These are phyloP conservation scores for Metahyphopichia silvanorum DNA, from an alignment of 805 yeast species.

Conservation along the genomic window DNA sequence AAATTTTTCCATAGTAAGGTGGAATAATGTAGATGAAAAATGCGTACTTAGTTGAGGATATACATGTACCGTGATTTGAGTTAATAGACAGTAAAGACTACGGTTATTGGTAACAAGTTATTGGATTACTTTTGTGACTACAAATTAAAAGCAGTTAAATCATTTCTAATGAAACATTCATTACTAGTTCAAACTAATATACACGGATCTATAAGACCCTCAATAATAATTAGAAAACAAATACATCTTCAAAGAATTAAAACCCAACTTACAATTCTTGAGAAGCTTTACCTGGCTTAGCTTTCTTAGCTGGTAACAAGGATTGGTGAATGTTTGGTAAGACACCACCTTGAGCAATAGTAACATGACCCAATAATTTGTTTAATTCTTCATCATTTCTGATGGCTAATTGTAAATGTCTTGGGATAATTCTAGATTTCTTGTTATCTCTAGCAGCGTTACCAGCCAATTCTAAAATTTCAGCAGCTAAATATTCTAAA, in stretches of 20 bases:
- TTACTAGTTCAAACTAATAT: conserved; percentile 12
- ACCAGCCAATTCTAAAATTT: conserved; percentile 97
- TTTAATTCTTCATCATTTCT: conserved; percentile 98
- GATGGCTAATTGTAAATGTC: conserved; percentile 97
- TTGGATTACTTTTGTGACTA: too few relatives aligned
- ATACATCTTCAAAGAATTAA: conserved; percentile 2
- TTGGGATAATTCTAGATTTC: conserved; percentile 98
- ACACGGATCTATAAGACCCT: conserved; percentile 7
- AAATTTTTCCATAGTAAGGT: conserved; percentile 68
- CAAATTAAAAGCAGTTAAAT: background rate
- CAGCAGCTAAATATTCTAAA: conserved; percentile 95
- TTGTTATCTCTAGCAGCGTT: conserved; percentile 99
- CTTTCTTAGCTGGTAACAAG: conserved; percentile 79
- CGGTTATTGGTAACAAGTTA: too few relatives aligned
- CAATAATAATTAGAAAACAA: background rate
- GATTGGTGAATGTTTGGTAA: conserved; percentile 95
- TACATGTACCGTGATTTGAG: background rate
- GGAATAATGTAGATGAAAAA: background rate
- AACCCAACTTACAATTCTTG: conserved; percentile 53
- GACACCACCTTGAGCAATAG: conserved; percentile 99
- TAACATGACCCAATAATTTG: conserved; percentile 87
- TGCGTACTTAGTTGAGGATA: background rate
- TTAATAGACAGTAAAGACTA: background rate
- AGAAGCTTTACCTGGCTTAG: conserved; percentile 58
- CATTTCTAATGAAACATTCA: conserved; percentile 2